A percentile compares a stretch with the other conserved stretches of the same genome.
Conservation (phyloP, 2,329 filamentous ascomycete genomes). For the Lachnellula hyalina region DNA sequence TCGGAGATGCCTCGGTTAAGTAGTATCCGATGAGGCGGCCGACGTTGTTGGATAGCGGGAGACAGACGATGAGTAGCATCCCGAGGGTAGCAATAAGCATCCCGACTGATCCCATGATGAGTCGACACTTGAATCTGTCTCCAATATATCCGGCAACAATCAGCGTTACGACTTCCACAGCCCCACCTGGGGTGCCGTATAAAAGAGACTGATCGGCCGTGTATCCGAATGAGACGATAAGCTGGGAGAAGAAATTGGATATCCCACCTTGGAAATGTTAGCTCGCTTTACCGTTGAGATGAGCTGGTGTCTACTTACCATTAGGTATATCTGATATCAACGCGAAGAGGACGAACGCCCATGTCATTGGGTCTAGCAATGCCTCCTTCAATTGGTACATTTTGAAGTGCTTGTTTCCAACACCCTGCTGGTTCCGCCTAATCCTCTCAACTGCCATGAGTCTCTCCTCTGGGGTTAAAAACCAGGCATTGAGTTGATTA, state of each 20-base stretch:
- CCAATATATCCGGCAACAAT: constrained; percentile 25
- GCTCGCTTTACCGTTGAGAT: background rate
- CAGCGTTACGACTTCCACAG: constrained; percentile 25
- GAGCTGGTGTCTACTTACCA: constrained; percentile 13
- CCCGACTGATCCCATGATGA: constrained; percentile 32
- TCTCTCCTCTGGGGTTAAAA: constrained; percentile 39
- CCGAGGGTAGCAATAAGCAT: constrained; percentile 32
- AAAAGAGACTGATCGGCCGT: constrained; percentile 28
- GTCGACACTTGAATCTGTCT: constrained; percentile 23
- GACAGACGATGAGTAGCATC: constrained; percentile 32
- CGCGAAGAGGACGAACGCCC: constrained; percentile 41
- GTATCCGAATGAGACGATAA: constrained; percentile 45
- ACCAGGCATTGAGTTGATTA: constrained; percentile 39
- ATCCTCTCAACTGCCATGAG: constrained; percentile 42
- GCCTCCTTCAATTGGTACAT: constrained; percentile 47
- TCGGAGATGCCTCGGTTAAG: constrained; percentile 54
- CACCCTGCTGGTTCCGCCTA: constrained; percentile 52
- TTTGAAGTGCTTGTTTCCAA: constrained; percentile 49
- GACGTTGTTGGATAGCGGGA: constrained; percentile 33
- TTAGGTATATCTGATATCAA: constrained; percentile 31
- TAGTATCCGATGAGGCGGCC: constrained; percentile 37
- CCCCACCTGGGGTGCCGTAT: constrained; percentile 28
- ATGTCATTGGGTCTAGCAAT: constrained; percentile 29
- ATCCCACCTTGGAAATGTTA: constrained; percentile 40
- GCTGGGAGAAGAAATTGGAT: constrained; percentile 52